Conservation (phyloP, 768 basidiomycete species). For the Rhodotorula graminis region DNA sequence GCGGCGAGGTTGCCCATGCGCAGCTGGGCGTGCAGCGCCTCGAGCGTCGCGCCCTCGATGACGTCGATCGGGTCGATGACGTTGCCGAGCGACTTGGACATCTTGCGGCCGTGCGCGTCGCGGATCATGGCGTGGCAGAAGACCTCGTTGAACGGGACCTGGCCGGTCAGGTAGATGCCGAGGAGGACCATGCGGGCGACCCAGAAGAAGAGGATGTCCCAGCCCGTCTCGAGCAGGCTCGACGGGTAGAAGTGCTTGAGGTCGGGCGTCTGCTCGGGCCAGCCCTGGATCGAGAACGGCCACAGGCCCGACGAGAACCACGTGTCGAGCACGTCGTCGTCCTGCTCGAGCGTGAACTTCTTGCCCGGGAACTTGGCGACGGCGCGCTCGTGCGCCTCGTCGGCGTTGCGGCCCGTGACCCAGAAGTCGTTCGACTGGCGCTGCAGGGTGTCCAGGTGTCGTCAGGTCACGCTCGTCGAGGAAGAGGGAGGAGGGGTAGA, state of each 20-base stretch:
- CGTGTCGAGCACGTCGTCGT: constrained; percentile 95
- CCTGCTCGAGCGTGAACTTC: constrained; percentile 75
- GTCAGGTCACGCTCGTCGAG: background rate
- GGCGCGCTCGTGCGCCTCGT: constrained; percentile 73
- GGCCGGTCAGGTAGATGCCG: constrained; percentile 77
- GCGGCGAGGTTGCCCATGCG: constrained; percentile 87
- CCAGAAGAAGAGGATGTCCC: constrained; percentile 99
- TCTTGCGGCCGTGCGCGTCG: constrained; percentile 96
- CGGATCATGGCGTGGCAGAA: constrained; percentile 98
- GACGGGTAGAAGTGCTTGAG: constrained; percentile 78
- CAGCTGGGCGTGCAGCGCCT: constrained; percentile 76
- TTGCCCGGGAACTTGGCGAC: constrained; percentile 60
- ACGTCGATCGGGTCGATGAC: constrained; percentile 96
- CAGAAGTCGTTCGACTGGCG: constrained; percentile 69
- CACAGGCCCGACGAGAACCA: constrained; percentile 98
- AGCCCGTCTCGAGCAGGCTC: constrained; percentile 90
- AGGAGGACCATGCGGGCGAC: constrained; percentile 97
- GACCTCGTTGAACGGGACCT: constrained; percentile 92
- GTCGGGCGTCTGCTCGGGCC: constrained; percentile 91
- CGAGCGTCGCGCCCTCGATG: constrained; percentile 74
- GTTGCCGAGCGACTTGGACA: constrained; percentile 97
- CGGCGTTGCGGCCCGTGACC: constrained; percentile 78
- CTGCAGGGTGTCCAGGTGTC: constrained; percentile 46
- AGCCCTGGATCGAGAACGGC: constrained; percentile 96
- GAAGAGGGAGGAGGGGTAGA: background rate